phyloP scores from a whole-genome alignment of 148 eudicot species.

The Amaranthus hypochondriacus region DNA sequence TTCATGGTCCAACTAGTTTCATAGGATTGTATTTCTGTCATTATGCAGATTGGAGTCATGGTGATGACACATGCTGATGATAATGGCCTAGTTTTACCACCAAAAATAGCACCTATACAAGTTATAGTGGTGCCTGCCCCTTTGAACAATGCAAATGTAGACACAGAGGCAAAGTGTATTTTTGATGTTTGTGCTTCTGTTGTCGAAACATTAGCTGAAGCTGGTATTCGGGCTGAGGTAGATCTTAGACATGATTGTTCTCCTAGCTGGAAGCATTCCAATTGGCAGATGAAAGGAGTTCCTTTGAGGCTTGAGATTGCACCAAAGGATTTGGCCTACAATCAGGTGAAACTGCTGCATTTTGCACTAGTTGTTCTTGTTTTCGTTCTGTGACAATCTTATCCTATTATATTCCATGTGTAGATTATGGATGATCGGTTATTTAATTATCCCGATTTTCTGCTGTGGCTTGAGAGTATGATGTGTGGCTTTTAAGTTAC shows the following conservation, averaged over 20 bases:
- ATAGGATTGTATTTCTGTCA: neutral
- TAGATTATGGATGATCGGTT: too few species aligned
- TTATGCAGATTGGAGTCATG: conserved; percentile 93
- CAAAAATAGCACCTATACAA: conserved; percentile 88
- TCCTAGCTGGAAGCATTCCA: conserved; percentile 98
- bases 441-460: too few species aligned
- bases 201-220: conserved; percentile 50
- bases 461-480: too few species aligned
- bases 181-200: conserved; percentile 64
- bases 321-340: conserved; percentile 87
- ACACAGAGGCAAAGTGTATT: conserved; percentile 46
- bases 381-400: neutral
- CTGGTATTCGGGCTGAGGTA: conserved; percentile 70
- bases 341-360: conserved; percentile 46
- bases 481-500: too few species aligned
- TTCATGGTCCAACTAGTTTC: neutral
- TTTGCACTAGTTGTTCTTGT: neutral
- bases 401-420: too few species aligned
- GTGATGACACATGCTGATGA: conserved; percentile 99
- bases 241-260: conserved; percentile 92
- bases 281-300: conserved; percentile 99
- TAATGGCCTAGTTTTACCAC: conserved; percentile 95
- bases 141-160: conserved; percentile 63
- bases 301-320: conserved; percentile 96
- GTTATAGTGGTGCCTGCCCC: conserved; percentile 92